Evolutionary conservation across 139 green algal genomes (phyloP).

Genomic region (Tetraselmis chui): DNA sequence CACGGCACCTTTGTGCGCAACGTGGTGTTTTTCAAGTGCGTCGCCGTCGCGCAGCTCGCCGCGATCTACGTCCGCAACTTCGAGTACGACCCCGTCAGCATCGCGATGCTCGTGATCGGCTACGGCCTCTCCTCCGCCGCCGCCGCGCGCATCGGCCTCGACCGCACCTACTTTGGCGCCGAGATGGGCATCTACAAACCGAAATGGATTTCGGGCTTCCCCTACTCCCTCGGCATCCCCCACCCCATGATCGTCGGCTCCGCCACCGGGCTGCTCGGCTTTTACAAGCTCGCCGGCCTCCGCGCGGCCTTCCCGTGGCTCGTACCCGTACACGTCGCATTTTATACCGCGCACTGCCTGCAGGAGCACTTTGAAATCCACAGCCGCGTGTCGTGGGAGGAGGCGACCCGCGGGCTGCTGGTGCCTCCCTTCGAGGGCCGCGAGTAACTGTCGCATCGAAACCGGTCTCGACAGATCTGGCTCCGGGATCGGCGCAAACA

Average conservation of each 20-base stretch:
- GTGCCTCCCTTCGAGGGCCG: background rate
- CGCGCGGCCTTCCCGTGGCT: slow-evolving; percentile 11
- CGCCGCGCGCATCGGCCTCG: slow-evolving; percentile 11
- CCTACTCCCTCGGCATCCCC: slow-evolving; percentile 15
- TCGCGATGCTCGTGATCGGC: slow-evolving; percentile 14
- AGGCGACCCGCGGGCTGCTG: background rate
- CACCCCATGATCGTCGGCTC: slow-evolving; percentile 26
- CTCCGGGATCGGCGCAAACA: too few species aligned
- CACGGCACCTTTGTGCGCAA: slow-evolving; percentile 22
- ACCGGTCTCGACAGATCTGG: too few species aligned
- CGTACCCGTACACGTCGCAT: slow-evolving; percentile 8
- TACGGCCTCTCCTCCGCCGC: slow-evolving; percentile 15
- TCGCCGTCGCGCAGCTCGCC: slow-evolving; percentile 13
- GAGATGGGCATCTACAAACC: slow-evolving; percentile 18
- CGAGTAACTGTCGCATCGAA: too few species aligned
- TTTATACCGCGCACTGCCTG: slow-evolving; percentile 22
- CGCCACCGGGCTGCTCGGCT: slow-evolving; percentile 17
- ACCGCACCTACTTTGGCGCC: slow-evolving; percentile 29
- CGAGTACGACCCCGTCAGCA: slow-evolving; percentile 13
- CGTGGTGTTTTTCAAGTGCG: slow-evolving; percentile 22
- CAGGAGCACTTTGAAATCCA: slow-evolving; percentile 25
- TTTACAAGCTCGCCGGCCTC: slow-evolving; percentile 13
- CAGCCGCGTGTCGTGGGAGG: background rate
- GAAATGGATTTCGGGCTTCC: slow-evolving; percentile 16
- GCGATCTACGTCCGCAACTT: slow-evolving; percentile 11